phyloP scores from a whole-genome alignment of 768 basidiomycete species.

The Collybia sp. region DNA sequence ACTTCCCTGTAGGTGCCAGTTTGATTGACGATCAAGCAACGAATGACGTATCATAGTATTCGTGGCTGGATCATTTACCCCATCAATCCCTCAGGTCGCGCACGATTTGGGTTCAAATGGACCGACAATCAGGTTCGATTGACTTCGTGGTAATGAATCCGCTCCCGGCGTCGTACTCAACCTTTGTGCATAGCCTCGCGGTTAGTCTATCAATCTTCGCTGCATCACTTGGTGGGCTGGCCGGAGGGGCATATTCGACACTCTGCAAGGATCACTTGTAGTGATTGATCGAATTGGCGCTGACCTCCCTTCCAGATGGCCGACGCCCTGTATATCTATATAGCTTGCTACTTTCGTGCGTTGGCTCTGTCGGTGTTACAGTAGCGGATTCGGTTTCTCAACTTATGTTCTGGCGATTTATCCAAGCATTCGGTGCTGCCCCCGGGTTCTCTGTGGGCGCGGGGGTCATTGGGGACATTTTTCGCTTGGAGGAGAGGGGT shows the following conservation, averaged over 20 bases:
- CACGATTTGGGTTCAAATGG: conserved; percentile 8
- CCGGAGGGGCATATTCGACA: not conserved
- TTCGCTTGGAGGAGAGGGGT: conserved; percentile 43
- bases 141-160: not conserved
- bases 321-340: conserved; percentile 48
- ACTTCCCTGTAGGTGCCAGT: not conserved
- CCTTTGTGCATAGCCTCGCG: conserved; percentile 6
- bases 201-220: conserved; percentile 3
- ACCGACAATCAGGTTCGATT: conserved; percentile 14
- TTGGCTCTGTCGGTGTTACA: conserved; percentile 50
- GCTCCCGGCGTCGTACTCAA: no score
- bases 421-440: conserved; percentile 57
- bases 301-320: conserved; percentile 38
- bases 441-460: conserved; percentile 40
- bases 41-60: conserved; percentile 5
- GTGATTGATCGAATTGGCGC: no score
- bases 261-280: conserved; percentile 23
- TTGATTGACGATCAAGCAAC: not conserved
- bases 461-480: conserved; percentile 53
- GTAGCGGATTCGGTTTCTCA: conserved; percentile 26
- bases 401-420: conserved; percentile 47
- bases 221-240: not conserved
- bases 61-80: conserved; percentile 8
- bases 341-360: conserved; percentile 45
- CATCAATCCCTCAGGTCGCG: conserved; percentile 11